phyloP scores from a whole-genome alignment of 768 basidiomycete species.

The Lentinula edodes region DNA sequence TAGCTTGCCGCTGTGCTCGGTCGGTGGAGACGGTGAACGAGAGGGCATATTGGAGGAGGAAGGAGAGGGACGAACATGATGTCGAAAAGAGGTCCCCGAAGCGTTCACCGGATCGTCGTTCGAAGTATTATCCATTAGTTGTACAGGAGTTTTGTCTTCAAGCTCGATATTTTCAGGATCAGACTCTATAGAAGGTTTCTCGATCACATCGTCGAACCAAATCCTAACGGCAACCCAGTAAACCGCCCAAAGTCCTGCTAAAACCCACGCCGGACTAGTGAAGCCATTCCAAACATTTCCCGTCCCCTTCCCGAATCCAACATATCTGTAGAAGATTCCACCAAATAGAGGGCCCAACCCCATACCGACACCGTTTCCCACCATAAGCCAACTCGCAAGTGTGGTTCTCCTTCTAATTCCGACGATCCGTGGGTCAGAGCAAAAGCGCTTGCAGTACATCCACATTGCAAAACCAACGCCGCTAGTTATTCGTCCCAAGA shows the following conservation, averaged over 20 bases:
- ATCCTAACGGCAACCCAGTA: slow-evolving; percentile 38
- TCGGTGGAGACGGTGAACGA: background rate
- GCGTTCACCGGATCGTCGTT: background rate
- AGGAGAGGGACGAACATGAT: slow-evolving; percentile 1
- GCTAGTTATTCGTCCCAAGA: slow-evolving; percentile 61
- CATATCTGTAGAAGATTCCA: slow-evolving; percentile 49
- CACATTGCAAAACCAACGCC: slow-evolving; percentile 57
- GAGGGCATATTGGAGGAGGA: slow-evolving; percentile 6
- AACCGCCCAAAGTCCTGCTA: slow-evolving; percentile 46
- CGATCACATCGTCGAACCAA: slow-evolving; percentile 29
- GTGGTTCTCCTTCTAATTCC: slow-evolving; percentile 59
- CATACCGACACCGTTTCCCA: slow-evolving; percentile 59
- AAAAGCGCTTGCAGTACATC: slow-evolving; percentile 68
- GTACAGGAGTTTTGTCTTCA: background rate
- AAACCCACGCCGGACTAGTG: slow-evolving; percentile 63
- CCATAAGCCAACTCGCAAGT: slow-evolving; percentile 55
- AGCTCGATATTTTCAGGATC: background rate
- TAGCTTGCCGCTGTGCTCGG: slow-evolving; percentile 6
- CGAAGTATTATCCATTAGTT: background rate
- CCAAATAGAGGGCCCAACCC: slow-evolving; percentile 60
- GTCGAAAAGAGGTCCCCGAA: slow-evolving; percentile 1
- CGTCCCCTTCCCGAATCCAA: slow-evolving; percentile 37
- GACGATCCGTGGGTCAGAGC: slow-evolving; percentile 65
- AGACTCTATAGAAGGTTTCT: background rate
- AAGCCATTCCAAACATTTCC: slow-evolving; percentile 54